These are phyloP conservation scores for Yarrowia porcina DNA, from an alignment of 805 yeast species.

Conservation along the genomic window DNA sequence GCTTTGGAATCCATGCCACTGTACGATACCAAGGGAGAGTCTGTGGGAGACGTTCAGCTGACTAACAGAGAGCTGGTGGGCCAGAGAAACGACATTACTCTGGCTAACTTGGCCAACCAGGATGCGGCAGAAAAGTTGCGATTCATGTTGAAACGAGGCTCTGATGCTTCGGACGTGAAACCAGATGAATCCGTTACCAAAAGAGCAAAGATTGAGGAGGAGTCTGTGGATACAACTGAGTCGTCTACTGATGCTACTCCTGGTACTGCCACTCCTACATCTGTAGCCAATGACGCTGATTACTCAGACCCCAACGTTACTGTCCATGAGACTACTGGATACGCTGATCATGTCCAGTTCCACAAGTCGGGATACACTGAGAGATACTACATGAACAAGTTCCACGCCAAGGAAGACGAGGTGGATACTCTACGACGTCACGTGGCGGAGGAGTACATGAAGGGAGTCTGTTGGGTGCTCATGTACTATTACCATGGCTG, in stretches of 20 bases:
- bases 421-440: slow-evolving; percentile 48
- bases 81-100: slow-evolving; percentile 56
- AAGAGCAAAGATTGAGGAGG: slow-evolving; percentile 32
- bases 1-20: slow-evolving; percentile 73
- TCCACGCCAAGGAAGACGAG: slow-evolving; percentile 50
- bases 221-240: background rate
- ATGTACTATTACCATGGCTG: slow-evolving; percentile 95
- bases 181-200: slow-evolving; percentile 32
- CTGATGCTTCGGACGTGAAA: slow-evolving; percentile 1
- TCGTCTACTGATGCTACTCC: background rate
- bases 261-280: background rate
- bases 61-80: slow-evolving; percentile 68
- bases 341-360: slow-evolving; percentile 51
- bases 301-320: background rate
- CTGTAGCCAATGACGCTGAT: background rate
- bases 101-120: slow-evolving; percentile 68
- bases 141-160: slow-evolving; percentile 33
- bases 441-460: slow-evolving; percentile 73
- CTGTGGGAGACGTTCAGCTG: slow-evolving; percentile 64
- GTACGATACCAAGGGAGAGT: slow-evolving; percentile 69
- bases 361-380: slow-evolving; percentile 86
- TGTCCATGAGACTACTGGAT: background rate
- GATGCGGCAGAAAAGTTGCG: slow-evolving; percentile 63
- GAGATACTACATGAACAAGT: slow-evolving; percentile 77
- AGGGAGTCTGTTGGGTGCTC: slow-evolving; percentile 96